These are phyloP conservation scores for Cladophialophora exuberans DNA, from an alignment of 2,329 filamentous ascomycete genomes.

Conservation along the genomic window DNA sequence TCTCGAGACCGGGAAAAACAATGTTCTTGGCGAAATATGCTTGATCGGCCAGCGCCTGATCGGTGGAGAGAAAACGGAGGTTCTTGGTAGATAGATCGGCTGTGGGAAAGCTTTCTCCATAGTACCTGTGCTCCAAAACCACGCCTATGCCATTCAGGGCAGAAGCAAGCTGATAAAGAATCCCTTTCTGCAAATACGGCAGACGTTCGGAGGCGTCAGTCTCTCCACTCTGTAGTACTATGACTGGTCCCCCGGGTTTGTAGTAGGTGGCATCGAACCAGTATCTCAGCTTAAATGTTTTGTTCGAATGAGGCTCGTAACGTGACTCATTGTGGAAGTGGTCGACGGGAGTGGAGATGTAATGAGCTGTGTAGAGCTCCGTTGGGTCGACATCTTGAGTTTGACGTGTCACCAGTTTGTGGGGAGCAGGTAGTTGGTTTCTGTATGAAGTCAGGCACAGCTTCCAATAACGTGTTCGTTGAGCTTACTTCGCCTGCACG, in stretches of 20 bases:
- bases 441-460: conserved; percentile 11
- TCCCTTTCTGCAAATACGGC: conserved; percentile 75
- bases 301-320: conserved; percentile 76
- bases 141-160: conserved; percentile 76
- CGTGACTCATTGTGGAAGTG: conserved; percentile 80
- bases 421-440: conserved; percentile 21
- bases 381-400: conserved; percentile 30
- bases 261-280: conserved; percentile 83
- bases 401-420: conserved; percentile 10
- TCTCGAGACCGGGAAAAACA: conserved; percentile 69
- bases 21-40: conserved; percentile 79
- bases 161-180: conserved; percentile 70
- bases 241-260: conserved; percentile 75
- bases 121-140: conserved; percentile 85
- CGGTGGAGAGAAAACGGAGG: conserved; percentile 79
- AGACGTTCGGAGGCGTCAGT: conserved; percentile 65
- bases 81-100: conserved; percentile 68
- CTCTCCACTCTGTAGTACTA: conserved; percentile 76
- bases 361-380: conserved; percentile 51
- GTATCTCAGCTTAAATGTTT: conserved; percentile 72
- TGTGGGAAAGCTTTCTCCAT: conserved; percentile 74
- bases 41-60: conserved; percentile 79
- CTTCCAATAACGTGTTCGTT: not conserved
- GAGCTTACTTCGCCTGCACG: conserved; percentile 18
- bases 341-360: conserved; percentile 66